Evolutionary conservation across 2,329 filamentous ascomycete genomes (phyloP).

Genomic region (Penicillium sp.): DNA sequence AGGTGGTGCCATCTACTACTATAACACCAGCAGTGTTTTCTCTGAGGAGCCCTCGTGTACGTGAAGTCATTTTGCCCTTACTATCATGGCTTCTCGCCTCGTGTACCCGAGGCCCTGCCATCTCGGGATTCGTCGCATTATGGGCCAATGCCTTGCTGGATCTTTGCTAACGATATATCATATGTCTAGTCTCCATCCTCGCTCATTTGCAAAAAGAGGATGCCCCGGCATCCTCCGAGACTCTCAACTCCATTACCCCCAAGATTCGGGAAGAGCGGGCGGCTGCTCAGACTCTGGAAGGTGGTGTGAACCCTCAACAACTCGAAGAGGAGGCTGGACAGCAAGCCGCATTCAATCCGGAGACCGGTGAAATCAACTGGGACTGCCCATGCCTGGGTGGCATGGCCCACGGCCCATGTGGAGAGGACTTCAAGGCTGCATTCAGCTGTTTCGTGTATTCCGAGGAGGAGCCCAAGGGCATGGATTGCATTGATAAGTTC

Average conservation of each 20-base stretch:
- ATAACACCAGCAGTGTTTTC: conserved; percentile 86
- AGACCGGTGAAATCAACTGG: conserved; percentile 99
- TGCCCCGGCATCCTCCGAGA: conserved; percentile 54
- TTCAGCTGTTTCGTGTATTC: conserved; percentile 99
- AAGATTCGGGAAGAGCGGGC: conserved; percentile 43
- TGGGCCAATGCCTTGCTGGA: conserved; percentile 1
- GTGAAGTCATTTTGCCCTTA: conserved; percentile 35
- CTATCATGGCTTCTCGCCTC: conserved; percentile 8
- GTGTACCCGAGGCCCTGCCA: conserved; percentile 5
- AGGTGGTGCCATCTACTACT: conserved; percentile 80
- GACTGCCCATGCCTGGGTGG: conserved; percentile 96
- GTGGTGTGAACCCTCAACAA: conserved; percentile 27
- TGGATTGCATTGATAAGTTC: conserved; percentile 97
- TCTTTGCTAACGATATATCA: conserved; percentile 10
- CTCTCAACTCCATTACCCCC: conserved; percentile 67
- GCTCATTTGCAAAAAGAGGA: conserved; percentile 29
- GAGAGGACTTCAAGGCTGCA: conserved; percentile 89
- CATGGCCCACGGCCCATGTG: conserved; percentile 95
- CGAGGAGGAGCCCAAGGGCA: conserved; percentile 91
- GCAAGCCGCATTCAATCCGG: conserved; percentile 94
- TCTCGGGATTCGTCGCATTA: conserved; percentile 6
- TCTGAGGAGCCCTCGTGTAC: conserved; percentile 77
- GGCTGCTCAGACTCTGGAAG: conserved; percentile 8
- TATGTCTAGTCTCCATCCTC: conserved; percentile 34
- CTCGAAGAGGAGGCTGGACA: conserved; percentile 80